Evolutionary conservation across 768 basidiomycete species (phyloP), one percentile per base, ranked within the genome.

Genomic region (Coprinellus micaceus): DNA sequence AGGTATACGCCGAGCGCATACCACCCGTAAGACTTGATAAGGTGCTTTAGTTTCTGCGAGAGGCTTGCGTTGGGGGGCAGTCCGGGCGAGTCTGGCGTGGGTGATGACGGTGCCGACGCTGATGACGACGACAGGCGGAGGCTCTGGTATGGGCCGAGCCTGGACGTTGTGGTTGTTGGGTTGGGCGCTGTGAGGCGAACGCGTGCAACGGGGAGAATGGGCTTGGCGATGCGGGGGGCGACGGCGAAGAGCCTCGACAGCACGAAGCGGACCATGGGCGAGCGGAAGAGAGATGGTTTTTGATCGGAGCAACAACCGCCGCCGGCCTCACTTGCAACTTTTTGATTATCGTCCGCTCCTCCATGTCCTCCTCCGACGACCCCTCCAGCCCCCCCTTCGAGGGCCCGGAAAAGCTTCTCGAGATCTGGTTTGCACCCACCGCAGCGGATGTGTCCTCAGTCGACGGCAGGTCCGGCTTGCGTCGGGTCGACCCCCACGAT

Each of bases 341-440:
- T 52, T 40, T 52, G 37, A 40, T 52, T 43, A 39, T 52, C 36
- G 24, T 21, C 21, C 21, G n/a, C 51, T 37, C 24, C 22, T 4
- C 30, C 21, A 39, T 48, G 46, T n/a, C 47, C 54, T 41, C 54
- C 61, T 54, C 60, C 59, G 69, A 73, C 54, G 68, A 74, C 60
- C 63, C 63, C 60, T 71, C 71, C 60, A 60, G 65, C 37, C 74
- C 76, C 33, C 88, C 89, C 13, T 96, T 95, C 63, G 94, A 95
- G 71, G 94, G 94, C 21, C 89, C 94, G 58, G 94, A 96, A 75
- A 96, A 96, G 69, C 82, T 98, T 40, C 82, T 98, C 45, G 97
- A 99, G 75, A 84, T 98, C 49, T 98, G 97, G 97, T 98, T 98
- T 73, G 86, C 90, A 1, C 91, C 93, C 12, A 87, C 87, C 7